Base-by-base conservation (phyloP, 352 stramenopile species). In the Phytophthora cajani region DNA sequence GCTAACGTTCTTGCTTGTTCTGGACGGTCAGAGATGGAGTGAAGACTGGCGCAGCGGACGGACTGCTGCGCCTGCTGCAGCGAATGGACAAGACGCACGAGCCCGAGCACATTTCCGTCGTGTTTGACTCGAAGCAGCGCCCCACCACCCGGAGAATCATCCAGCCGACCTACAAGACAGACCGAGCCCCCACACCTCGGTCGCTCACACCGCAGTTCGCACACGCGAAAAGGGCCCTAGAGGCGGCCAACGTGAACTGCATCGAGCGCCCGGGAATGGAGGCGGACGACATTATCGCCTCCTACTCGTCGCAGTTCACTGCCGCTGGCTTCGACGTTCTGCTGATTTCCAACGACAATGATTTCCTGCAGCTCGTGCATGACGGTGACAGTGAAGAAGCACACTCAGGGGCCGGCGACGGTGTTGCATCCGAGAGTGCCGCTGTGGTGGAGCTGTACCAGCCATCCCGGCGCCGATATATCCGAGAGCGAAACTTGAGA, bases 341-440 rank as follows among this genome's bases (percentile, higher is more conserved):
- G 53, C 65, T 92, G 36, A 77, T 90, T 33, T 91, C 82, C 30
- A 91, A 92, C 50, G 84, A 92, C 55, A 90, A 87, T 54, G 84
- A 92, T 61, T 89, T 92, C 54, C 59, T 91, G 33, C 84, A 92
- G 67, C 81, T 92, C 33, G 81, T 80, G 25, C 71, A 73, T 17
- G 72, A 69, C 62, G 59, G 63, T 5, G 49, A 8, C 9, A 62
- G 25, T 8, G n/a, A 32, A 33, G 60, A 64, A 5, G n/a, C 40
- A 46, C 51, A 38, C 3, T 6, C 16, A 7, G 44, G 25, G 11
- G 44, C 5, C 10, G 12, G 40, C 33, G 55, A 60, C 9, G 60
- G 40, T 17, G 59, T 21, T 30, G 19, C 47, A 2, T 36, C 55
- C 2, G 53, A 67, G 27, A 54, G 16, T 38, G 33, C 9, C 19